Evolutionary conservation across 148 eudicot species (phyloP), one percentile per base, ranked within the genome.

Genomic region (Camellia lanceoleosa): DNA sequence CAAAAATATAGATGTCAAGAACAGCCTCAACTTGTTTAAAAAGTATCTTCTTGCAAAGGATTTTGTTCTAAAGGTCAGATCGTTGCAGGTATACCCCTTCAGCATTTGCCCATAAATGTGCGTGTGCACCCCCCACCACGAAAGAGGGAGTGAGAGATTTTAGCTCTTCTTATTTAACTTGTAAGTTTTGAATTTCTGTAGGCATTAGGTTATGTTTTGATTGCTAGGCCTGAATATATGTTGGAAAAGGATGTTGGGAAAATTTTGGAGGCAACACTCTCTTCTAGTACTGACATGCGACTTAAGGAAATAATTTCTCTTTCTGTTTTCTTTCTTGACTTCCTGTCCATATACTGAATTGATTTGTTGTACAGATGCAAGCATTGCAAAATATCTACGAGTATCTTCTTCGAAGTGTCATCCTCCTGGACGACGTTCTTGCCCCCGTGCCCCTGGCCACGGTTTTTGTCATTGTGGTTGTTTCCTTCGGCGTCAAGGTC

Each of bases 161-260:
- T 30, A 30, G 38, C 38, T 30, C 38, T 1, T 30, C 38, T 30
- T 30, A 30, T 30, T 30, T 30, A 30, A 30, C 38, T 30, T 30
- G 38, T 30, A 58, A 14, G 67, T 58, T 75, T 78, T 75, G n/a
- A 77, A 65, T 79, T 30, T 59, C 73, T 81, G 70, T 85, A 96
- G 99, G 99, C 99, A 77, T 83, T 96, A 76, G 99, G 99, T 15
- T 89, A 91, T 84, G 86, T 96, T 71, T 87, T 96, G 72, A 94
- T 96, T 85, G 99, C 99, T 73, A 83, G 89, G 84, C 99, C 99
- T 68, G 98, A 91, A 87, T 92, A 73, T 80, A 93, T 96, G 99
- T 83, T 96, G 88, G 97, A 91, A 78, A 90, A 89, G 84, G 98
- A 93, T 79, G 87, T 92, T 38, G 87, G 89, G 62, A 88, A 86